Base-by-base conservation (phyloP, 257 asterid species). In the Solanum gandarillasii region DNA sequence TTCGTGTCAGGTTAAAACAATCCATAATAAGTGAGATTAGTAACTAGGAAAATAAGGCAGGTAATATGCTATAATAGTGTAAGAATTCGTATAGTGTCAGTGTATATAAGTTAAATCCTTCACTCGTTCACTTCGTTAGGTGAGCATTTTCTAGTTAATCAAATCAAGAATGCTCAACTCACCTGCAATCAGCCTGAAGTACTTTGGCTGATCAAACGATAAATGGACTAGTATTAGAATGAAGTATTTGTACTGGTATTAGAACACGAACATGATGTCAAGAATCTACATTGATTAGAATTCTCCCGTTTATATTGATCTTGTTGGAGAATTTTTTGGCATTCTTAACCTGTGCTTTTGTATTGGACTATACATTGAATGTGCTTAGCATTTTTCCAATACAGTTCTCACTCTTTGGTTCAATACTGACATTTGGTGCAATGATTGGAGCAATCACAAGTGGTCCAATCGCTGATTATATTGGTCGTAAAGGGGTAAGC, bases 361-460 rank as follows among this genome's bases (percentile, higher is more conserved):
- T 85, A n/a, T 58, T 32, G n/a, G 58, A 8, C 21, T 39, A 9
- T 36, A 65, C 20, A 12, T 75, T 43, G 70, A 27, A 41, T 86
- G 34, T 81, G 84, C 65, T 0, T 5, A 78, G 20, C 6, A 81
- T 27, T 88, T 41, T 86, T 13, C 65, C 20, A 83, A 36, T 91
- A 92, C 93, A 97, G 99, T 97, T 93, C 93, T 97, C 99, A 34
- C 89, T 96, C 88, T 97, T 97, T 89, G 99, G 99, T 86, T 96
- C 99, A 65, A 90, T 97, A 88, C 48, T 95, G 89, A 96, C 98
- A 21, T 95, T 97, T 87, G 99, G 99, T 75, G 99, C 98, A 4
- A 97, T 97, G 99, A 94, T 97, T 71, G 99, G 99, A 12, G 99
- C 99, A 36, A 94, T 97, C 78, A 96, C 98, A 1, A 93, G 98